A percentile compares a stretch with the other conserved stretches of the same genome.
Conservation (phyloP, 306 rosid species). For the Comarum palustre region DNA sequence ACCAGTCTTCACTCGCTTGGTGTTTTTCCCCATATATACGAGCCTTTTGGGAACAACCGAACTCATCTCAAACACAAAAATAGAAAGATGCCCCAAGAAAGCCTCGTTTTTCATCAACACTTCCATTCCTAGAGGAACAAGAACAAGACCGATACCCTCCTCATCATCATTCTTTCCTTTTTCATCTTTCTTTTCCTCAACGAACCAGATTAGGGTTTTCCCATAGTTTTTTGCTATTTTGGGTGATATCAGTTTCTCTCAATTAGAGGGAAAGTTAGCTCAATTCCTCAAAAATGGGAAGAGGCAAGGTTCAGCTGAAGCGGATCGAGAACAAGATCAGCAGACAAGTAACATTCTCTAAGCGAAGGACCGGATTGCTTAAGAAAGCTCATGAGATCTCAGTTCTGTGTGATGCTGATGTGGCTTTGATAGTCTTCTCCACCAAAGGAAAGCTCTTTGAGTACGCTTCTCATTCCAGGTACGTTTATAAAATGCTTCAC, state of each 20-base stretch:
- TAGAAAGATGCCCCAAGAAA: constrained; percentile 38
- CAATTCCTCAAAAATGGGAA: constrained; percentile 45
- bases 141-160: neutral
- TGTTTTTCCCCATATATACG: no score
- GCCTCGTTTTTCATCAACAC: neutral
- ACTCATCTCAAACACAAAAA: constrained; percentile 31
- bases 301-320: constrained; percentile 76
- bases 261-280: neutral
- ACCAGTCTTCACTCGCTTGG: neutral
- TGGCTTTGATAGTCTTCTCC: constrained; percentile 69
- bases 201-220: constrained; percentile 25
- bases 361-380: constrained; percentile 57
- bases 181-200: constrained; percentile 18
- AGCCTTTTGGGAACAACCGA: constrained; percentile 13
- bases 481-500: neutral
- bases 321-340: constrained; percentile 83
- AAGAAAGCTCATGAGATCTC: constrained; percentile 86
- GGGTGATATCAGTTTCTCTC: neutral
- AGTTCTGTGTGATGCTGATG: constrained; percentile 76
- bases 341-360: constrained; percentile 79
- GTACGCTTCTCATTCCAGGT: constrained; percentile 65
- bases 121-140: neutral
- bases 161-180: neutral
- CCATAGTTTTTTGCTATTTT: neutral
- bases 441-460: constrained; percentile 64